Base-by-base conservation (phyloP, 805 yeast species). In the Kuraishia piskuri region DNA sequence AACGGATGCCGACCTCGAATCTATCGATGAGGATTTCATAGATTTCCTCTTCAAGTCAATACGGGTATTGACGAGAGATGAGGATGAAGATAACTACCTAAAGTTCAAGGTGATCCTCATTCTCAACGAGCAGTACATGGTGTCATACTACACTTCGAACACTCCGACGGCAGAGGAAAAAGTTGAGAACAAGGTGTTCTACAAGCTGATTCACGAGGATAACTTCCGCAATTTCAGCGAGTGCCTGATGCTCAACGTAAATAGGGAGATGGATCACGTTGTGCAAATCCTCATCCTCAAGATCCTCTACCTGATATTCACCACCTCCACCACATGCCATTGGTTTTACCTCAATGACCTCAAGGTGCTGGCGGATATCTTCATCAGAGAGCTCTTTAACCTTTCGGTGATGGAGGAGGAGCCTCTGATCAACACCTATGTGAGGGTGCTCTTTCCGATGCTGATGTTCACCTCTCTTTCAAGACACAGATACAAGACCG, bases 61-160 rank as follows among this genome's bases (percentile, higher is more conserved):
- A 21, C 64, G 74, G 49, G 59, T 66, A 24, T 66, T 73, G 1
- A 71, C 74, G 31, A 66, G 67, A 21, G 76, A 76, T 9, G 80
- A 77, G 48, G 84, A 85, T 62, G 77, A 82, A 50, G 75, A 74
- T 57, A 85, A 83, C 62, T 82, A 80, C 56, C 79, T 88, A 45
- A 83, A 85, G 56, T 83, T 90, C 70, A 84, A 83, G 61, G 70
- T 88, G 17, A 66, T 91, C 12, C 70, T 91, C 45, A 83, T 90
- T 1, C 71, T 91, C 23, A 91, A 91, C 67, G 97, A 91, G 64
- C 97, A 91, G 67, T 91, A 82, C 67, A 81, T 91, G 84, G 85
- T 89, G 45, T 70, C 80, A 56, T 73, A 59, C 66, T 76, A 58
- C 61, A 75, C 65, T 26, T 26, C 37, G 9, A 62, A 24, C 20